These are phyloP conservation scores for Raphanus hybrid DNA, from an alignment of 441 rosid genomes.

Conservation along the genomic window DNA sequence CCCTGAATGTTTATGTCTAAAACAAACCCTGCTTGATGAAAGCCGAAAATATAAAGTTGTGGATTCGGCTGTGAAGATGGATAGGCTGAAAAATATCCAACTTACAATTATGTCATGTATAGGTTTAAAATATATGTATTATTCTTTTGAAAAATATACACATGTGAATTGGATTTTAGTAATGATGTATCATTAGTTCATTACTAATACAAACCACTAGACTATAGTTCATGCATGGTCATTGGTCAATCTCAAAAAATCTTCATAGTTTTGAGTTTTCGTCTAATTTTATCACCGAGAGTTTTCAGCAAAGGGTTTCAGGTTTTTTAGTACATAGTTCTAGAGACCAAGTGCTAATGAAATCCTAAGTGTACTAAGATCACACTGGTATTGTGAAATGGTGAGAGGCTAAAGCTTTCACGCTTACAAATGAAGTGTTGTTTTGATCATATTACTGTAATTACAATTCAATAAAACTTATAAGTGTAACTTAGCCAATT, in stretches of 20 bases:
- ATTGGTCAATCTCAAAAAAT: neutral
- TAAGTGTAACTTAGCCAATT: no score
- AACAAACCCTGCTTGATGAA: neutral
- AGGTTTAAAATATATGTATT: no score
- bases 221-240: neutral
- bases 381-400: no score
- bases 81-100: neutral
- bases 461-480: no score
- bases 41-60: neutral
- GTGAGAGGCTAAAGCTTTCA: no score
- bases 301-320: neutral
- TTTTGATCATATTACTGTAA: no score
- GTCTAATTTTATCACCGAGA: neutral
- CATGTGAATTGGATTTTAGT: neutral
- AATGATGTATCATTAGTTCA: neutral
- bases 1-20: neutral
- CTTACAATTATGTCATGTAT: no score
- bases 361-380: no score
- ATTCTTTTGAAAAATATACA: no score
- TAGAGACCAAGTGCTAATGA: no score
- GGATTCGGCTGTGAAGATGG: neutral
- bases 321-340: no score
- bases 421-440: no score
- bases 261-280: neutral
- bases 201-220: neutral